phyloP scores from a whole-genome alignment of 768 basidiomycete genomes.

The Serendipita sp. region DNA sequence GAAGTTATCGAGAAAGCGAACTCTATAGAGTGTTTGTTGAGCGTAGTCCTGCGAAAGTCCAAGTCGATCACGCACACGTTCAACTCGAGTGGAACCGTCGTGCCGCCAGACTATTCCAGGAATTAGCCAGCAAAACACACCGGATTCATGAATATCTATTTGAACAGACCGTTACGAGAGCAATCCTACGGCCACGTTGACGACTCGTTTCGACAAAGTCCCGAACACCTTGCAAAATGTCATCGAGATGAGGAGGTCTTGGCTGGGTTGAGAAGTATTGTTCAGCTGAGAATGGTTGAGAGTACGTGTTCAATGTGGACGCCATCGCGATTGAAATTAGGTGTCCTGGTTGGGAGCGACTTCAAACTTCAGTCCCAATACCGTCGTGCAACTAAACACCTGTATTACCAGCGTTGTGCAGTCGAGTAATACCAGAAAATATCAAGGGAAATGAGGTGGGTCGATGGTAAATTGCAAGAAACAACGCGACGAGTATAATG shows the following conservation, averaged over 20 bases:
- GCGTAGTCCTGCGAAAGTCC: conserved; percentile 12
- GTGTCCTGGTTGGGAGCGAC: too few species aligned
- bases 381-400: too few species aligned
- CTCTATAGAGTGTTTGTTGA: conserved; percentile 35
- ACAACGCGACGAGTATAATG: too few species aligned
- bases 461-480: too few species aligned
- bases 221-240: conserved; percentile 46
- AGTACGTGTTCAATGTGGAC: not conserved
- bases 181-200: conserved; percentile 65
- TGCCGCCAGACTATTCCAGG: conserved; percentile 73
- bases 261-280: conserved; percentile 80
- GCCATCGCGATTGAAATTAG: too few species aligned
- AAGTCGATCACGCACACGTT: conserved; percentile 69
- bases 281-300: conserved; percentile 56
- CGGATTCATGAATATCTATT: not conserved
- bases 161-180: conserved; percentile 79
- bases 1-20: conserved; percentile 97
- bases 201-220: conserved; percentile 41
- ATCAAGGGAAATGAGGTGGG: too few species aligned
- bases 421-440: too few species aligned
- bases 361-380: too few species aligned
- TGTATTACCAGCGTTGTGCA: too few species aligned
- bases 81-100: conserved; percentile 93
- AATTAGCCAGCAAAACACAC: not conserved
- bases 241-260: conserved; percentile 55